Evolutionary conservation across 176 grass and related monocot genomes (phyloP), one percentile per base, ranked within the genome.

Genomic region (Musa acuminata): DNA sequence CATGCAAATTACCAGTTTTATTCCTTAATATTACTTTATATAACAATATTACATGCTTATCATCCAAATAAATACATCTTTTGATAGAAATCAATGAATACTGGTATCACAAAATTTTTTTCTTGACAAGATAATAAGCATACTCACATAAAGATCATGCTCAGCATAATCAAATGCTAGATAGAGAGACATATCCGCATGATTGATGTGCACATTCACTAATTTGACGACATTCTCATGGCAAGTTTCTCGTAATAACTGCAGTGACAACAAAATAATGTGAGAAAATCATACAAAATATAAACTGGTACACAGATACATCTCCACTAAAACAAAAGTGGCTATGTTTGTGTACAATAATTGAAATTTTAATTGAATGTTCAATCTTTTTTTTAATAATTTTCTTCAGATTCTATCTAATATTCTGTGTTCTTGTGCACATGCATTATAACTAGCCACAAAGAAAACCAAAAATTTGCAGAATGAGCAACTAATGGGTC

Each of bases 161-260:
- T 98, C 94, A 5, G 94, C 88, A 64, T 98, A 98, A 78, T 98
- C 90, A 58, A 98, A 98, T 25, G 88, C 94, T 19, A 98, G 94
- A 67, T 98, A 98, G 10, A 98, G 90, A 51, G 94, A 98, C 94
- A 98, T 98, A 84, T 98, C 94, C 24, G 77, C 84, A 60, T 98
- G 88, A 82, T 98, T 98, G 86, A 98, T 98, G 88, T 98, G 94
- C n/a, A 98, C 94, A 77, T 93, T 98, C 71, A 98, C 94, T 74
- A 98, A 84, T 86, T 89, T 98, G 72, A 98, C 88, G 8, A 98
- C 94, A 82, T 98, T 98, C 73, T 98, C 94, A 52, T 98, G 94
- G 49, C 81, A 83, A 53, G 87, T 93, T 82, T 98, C 94, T 11
- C 94, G 86, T 52, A 98, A 78, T 50, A 98, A 86, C 94, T 98